A percentile compares a stretch with the other conserved stretches of the same genome.
Conservation (phyloP, 805 yeast species). For the Zygosaccharomyces bailii region DNA sequence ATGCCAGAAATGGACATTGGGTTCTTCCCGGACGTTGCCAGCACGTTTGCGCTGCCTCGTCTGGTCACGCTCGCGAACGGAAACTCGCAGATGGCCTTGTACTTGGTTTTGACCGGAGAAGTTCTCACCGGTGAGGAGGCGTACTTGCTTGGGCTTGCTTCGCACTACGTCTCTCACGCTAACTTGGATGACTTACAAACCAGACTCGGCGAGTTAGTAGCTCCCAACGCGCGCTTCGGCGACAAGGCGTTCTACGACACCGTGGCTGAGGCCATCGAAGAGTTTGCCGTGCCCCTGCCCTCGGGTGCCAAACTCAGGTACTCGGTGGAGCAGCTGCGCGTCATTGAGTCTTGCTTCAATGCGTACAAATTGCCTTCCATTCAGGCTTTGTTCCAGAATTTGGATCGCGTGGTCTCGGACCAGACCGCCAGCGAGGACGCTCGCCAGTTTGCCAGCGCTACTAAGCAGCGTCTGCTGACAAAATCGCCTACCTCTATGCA, state of each 20-base stretch:
- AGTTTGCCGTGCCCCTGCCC: conserved; percentile 69
- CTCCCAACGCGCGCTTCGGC: conserved; percentile 17
- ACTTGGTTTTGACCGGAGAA: conserved; percentile 82
- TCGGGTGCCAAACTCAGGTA: conserved; percentile 52
- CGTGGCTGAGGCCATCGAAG: conserved; percentile 73
- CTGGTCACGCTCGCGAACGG: conserved; percentile 39
- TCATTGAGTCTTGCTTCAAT: conserved; percentile 69
- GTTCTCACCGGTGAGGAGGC: conserved; percentile 73
- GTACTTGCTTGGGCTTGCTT: conserved; percentile 80
- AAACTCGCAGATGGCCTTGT: conserved; percentile 80
- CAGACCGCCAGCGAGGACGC: conserved; percentile 48
- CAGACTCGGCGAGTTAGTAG: conserved; percentile 61
- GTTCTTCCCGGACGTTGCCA: conserved; percentile 93
- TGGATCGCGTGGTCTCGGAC: conserved; percentile 51
- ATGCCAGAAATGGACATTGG: conserved; percentile 99
- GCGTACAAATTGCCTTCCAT: conserved; percentile 39
- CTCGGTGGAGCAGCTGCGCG: conserved; percentile 50
- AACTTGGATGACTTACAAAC: conserved; percentile 58
- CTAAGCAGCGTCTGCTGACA: conserved; percentile 51
- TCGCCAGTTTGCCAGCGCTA: conserved; percentile 60
- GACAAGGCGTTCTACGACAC: conserved; percentile 38
- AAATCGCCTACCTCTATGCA: conserved; percentile 80
- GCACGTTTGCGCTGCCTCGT: conserved; percentile 82
- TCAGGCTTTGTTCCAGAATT: conserved; percentile 53
- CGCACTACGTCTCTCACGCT: conserved; percentile 77